phyloP scores from a whole-genome alignment of 768 basidiomycete species.

The Agrocybe pediades region DNA sequence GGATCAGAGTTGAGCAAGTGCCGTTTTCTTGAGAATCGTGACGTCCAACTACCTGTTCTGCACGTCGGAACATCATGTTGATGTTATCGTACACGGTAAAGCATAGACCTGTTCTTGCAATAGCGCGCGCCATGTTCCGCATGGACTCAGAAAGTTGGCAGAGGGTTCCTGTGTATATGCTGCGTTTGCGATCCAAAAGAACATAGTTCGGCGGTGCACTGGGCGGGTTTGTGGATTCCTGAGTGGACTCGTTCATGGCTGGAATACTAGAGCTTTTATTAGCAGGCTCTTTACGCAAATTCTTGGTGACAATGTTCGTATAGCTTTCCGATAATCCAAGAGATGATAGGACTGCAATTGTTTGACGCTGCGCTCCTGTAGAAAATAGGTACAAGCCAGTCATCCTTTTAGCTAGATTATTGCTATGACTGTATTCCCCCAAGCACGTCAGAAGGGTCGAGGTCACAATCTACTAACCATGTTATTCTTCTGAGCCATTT shows the following conservation, averaged over 20 bases:
- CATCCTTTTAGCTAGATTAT: constrained; percentile 28
- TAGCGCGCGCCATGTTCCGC: constrained; percentile 8
- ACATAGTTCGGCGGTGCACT: neutral
- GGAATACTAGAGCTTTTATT: too few relatives aligned
- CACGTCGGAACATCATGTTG: constrained; percentile 27
- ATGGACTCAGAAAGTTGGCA: constrained; percentile 25
- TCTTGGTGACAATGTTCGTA: constrained; percentile 18
- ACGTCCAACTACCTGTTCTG: constrained; percentile 35
- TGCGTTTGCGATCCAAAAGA: neutral
- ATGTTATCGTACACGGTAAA: constrained; percentile 38
- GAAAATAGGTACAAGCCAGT: constrained; percentile 33
- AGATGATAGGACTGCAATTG: constrained; percentile 27
- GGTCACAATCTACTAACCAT: constrained; percentile 28
- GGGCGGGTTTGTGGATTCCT: neutral
- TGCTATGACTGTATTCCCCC: constrained; percentile 31
- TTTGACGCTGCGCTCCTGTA: constrained; percentile 31
- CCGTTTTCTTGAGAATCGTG: constrained; percentile 36
- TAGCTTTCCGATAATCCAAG: constrained; percentile 33
- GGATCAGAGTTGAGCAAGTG: constrained; percentile 34
- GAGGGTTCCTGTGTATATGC: constrained; percentile 15
- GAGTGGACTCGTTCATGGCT: too few relatives aligned
- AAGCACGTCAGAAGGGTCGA: constrained; percentile 19
- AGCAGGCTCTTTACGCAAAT: too few relatives aligned
- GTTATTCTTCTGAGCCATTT: neutral
- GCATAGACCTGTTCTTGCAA: constrained; percentile 24